Percentiles rank a stretch among this genome's conserved stretches.
Conservation (phyloP, 805 yeast genomes). For the Metschnikowia continentalis region DNA sequence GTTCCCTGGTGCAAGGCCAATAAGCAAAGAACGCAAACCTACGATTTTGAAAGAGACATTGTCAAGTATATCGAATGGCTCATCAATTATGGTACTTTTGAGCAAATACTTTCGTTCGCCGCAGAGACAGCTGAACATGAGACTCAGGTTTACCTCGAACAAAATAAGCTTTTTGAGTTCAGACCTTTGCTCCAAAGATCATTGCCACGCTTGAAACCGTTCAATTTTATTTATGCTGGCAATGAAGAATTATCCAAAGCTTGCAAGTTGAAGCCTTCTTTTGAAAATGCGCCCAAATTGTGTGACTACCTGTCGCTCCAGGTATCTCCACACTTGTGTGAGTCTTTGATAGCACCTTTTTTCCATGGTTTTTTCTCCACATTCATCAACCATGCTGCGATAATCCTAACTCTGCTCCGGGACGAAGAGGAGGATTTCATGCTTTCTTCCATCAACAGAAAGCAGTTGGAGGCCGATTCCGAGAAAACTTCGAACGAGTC, state of each 20-base stretch:
- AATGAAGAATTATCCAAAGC: conserved; percentile 27
- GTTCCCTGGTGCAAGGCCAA: conserved; percentile 64
- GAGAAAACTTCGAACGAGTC: conserved; percentile 1
- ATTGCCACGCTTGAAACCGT: conserved; percentile 53
- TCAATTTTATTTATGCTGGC: conserved; percentile 49
- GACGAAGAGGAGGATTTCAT: conserved; percentile 73
- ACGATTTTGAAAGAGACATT: conserved; percentile 53
- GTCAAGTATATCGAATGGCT: conserved; percentile 56
- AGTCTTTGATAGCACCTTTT: conserved; percentile 32
- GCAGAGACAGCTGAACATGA: conserved; percentile 50
- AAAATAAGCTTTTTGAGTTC: conserved; percentile 57
- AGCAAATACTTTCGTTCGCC: conserved; percentile 56
- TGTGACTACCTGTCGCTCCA: conserved; percentile 22
- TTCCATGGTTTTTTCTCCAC: conserved; percentile 50
- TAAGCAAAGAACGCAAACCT: conserved; percentile 35
- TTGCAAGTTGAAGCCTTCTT: conserved; percentile 23
- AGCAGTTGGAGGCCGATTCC: conserved; percentile 35
- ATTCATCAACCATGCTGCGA: conserved; percentile 62
- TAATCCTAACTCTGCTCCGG: conserved; percentile 59
- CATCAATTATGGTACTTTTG: conserved; percentile 66
- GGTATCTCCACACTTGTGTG: conserved; percentile 22
- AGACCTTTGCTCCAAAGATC: conserved; percentile 63
- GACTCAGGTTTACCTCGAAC: conserved; percentile 33
- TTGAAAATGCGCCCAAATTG: conserved; percentile 28
- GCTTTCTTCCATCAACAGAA: conserved; percentile 42